Evolutionary conservation across 2,329 filamentous ascomycete species (phyloP), one percentile per base, ranked within the genome.

Genomic region (Lachnellula hyalina): DNA sequence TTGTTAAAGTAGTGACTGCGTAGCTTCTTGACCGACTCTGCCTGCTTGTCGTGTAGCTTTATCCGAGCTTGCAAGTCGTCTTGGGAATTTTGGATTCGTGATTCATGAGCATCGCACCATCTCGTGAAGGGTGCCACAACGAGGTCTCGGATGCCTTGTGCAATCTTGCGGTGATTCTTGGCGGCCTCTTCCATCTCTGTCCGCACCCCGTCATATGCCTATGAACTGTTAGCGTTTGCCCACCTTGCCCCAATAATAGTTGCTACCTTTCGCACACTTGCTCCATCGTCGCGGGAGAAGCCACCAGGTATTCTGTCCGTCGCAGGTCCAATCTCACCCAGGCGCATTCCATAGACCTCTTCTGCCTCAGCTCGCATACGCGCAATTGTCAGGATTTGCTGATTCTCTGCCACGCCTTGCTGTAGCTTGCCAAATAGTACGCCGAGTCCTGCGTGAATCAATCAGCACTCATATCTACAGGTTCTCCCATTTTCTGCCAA

Each of bases 1-100:
- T 97, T 99, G 78, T 97, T 99, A 81, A 97, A 97, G 74, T 99
- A 99, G 65, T 90, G 89, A 72, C 89, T 96, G 61, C 94, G 85
- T 65, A 96, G 82, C 75, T 97, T 97, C 79, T 91, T 90, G 58
- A 96, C 90, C 19, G 82, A 73, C 59, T 99, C 94, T 55, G 88
- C 87, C 72, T 99, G 95, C 63, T 89, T 89, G 70, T 96, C 90
- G 72, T 97, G 91, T 58, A 89, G 82, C 77, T 96, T 96, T 73
- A 97, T 92, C 55, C 90, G 88, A 47, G 79, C 75, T 72, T 97
- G 93, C 21, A 99, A 82, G 66, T 96, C 92, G 65, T 97, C 94
- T 70, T 99, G 93, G 21, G 91, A 96, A 67, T 91, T 90, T 70
- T 96, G 89, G 55, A 99, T 84, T 61, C 94, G 89, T 59, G 84